Evolutionary conservation across 306 rosid species (phyloP), one percentile per base, ranked within the genome.

Genomic region (Dryas octopetala): DNA sequence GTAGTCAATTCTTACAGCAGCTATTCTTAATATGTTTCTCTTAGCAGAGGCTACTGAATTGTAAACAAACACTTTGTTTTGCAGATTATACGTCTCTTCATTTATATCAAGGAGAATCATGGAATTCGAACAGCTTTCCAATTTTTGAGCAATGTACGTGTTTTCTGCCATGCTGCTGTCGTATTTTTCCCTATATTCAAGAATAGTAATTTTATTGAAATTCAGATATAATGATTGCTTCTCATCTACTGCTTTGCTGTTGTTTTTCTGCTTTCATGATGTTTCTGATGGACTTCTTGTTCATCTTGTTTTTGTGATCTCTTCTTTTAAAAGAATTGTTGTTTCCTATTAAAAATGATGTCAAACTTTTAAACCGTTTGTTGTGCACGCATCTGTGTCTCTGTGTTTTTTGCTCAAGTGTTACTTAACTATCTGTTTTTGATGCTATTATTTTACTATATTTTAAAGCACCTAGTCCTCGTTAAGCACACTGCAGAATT

Each of bases 111-210:
- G 87, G 97, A 79, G 88, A 88, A 86, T 86, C 85, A 89, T 28
- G 90, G 85, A 64, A 85, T 73, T 69, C 89, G 78, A 68, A 79
- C 88, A 74, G 97, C 98, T 82, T 95, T 95, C 84, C 92, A 90
- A 78, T 95, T 95, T 88, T 77, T 95, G 89, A 89, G 91, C 87
- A 90, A 89, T 77, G 99, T 95, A 89, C 72, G 96, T 66, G 71
- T 58, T 3, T 49, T 73, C 41, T 68, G 11, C 45, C 6, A 23
- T 71, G 23, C 49, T 67, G 38, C 44, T n/a, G 14, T 47, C 43
- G 2, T 54, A 43, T 46, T 16, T 10, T 1, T 46, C 47, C 78
- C 6, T 47, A 11, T 65, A 62, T 43, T 72, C 52, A 60, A 41
- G 49, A 48, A 11, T 76, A 70, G 63, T 40, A 32, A 23, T 23